Base-by-base conservation (phyloP, 345 rosid genomes). In the Microcos paniculata region DNA sequence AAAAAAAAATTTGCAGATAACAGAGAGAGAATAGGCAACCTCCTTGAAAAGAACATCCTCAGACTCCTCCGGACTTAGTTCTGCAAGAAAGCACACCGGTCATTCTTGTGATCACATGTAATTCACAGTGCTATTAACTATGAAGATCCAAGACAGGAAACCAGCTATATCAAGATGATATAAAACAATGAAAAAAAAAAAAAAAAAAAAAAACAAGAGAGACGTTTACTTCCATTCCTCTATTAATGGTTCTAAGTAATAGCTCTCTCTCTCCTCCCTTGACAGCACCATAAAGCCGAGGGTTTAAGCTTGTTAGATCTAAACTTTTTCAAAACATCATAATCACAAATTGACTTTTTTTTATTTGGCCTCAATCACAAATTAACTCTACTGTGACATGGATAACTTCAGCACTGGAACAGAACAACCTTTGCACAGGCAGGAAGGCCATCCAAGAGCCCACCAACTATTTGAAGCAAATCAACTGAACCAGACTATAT, bases 11-110 rank as follows among this genome's bases (percentile, higher is more conserved):
- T 53, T 15, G 21, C 16, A 67, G 40, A 26, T 73, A 38, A 72
- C 51, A 2, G 33, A 71, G 56, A 58, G 59, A 76, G 58, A 63
- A 75, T 2, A 9, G 55, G 45, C 79, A 16, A 92, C 99, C 99
- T 96, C 99, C 88, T 96, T 96, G 79, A 96, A 96, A 63, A 96
- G 94, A 81, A 96, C 97, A 79, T 96, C 99, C 82, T 96, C 99
- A 11, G 97, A 93, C 82, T 96, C 97, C 89, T 96, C 99, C 31
- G 90, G 87, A 80, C 96, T 93, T 81, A 96, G 72, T 83, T 96
- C 99, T 96, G 89, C 85, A 74, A 78, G 45, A 74, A 78, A 46
- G 64, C 46, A 76, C 45, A 49, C 8, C 5, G 48, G 24, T 72
- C 62, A 77, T 63, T 43, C 62, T 51, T 66, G 75, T 45, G 46